Evolutionary conservation across 2,329 filamentous ascomycete species (phyloP).

Genomic region (Hysterium pulicare): DNA sequence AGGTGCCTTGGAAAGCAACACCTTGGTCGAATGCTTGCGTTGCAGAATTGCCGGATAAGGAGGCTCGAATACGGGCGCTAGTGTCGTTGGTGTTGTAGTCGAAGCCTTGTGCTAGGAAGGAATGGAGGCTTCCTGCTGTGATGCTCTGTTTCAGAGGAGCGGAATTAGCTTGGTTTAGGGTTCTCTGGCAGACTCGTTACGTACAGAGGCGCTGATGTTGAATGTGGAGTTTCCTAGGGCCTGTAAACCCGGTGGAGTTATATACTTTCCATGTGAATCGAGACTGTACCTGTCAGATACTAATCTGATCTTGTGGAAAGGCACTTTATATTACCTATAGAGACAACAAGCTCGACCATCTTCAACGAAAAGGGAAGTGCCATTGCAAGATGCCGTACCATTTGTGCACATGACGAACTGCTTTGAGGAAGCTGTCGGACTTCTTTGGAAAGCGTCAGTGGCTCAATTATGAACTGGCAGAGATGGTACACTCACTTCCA

Average conservation of each 20-base stretch:
- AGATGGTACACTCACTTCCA: neutral
- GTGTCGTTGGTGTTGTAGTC: slow-evolving; percentile 1
- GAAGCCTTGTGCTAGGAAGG: neutral
- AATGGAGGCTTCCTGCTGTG: slow-evolving; percentile 1
- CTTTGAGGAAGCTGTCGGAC: neutral
- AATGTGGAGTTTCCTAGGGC: neutral
- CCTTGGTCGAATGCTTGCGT: neutral
- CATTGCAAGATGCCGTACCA: neutral
- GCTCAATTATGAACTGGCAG: neutral
- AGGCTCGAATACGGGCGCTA: neutral
- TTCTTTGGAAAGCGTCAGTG: neutral
- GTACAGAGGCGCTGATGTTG: slow-evolving; percentile 1
- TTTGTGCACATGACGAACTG: slow-evolving; percentile 3
- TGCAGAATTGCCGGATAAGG: neutral
- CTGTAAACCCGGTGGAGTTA: neutral
- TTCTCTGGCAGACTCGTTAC: neutral
- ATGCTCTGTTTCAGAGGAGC: neutral
- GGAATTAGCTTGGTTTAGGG: neutral
- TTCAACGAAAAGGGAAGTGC: neutral
- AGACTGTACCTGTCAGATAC: neutral
- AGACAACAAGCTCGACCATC: neutral
- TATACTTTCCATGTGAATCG: neutral
- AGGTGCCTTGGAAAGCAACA: neutral
- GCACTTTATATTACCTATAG: neutral
- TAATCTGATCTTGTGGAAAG: neutral